Evolutionary conservation across 75 land plant genomes (phyloP).

Genomic region (Selaginella tamariscina): DNA sequence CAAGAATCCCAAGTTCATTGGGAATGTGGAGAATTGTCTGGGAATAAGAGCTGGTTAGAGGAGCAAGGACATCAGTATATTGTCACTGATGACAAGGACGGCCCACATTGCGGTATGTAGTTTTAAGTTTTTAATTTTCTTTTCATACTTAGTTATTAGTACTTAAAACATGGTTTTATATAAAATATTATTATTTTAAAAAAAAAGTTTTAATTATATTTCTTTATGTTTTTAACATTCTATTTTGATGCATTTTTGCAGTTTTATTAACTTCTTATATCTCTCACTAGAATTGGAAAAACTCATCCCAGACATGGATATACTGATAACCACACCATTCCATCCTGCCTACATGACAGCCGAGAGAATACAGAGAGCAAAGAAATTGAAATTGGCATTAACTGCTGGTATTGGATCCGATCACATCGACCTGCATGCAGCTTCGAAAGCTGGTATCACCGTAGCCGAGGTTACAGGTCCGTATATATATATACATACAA

Average conservation of each 20-base stretch:
- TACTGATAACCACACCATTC: slow-evolving; percentile 84
- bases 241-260: too few relatives aligned
- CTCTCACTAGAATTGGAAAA: slow-evolving; percentile 64
- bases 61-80: slow-evolving; percentile 77
- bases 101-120: slow-evolving; percentile 67
- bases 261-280: neutral
- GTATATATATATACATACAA: too few relatives aligned
- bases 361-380: slow-evolving; percentile 83
- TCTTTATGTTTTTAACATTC: too few relatives aligned
- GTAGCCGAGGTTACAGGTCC: slow-evolving; percentile 85
- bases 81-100: slow-evolving; percentile 92
- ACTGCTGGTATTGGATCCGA: slow-evolving; percentile 99
- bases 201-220: too few relatives aligned
- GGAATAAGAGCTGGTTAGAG: slow-evolving; percentile 80
- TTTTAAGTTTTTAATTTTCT: neutral
- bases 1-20: slow-evolving; percentile 69
- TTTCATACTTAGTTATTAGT: neutral
- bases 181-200: too few relatives aligned
- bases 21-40: slow-evolving; percentile 57
- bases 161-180: too few relatives aligned
- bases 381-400: slow-evolving; percentile 64
- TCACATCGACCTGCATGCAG: slow-evolving; percentile 76
- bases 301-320: slow-evolving; percentile 66
- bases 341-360: slow-evolving; percentile 89
- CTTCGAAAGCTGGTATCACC: slow-evolving; percentile 72